Base-by-base conservation (phyloP, 306 rosid species). In the Fagus crenata region DNA sequence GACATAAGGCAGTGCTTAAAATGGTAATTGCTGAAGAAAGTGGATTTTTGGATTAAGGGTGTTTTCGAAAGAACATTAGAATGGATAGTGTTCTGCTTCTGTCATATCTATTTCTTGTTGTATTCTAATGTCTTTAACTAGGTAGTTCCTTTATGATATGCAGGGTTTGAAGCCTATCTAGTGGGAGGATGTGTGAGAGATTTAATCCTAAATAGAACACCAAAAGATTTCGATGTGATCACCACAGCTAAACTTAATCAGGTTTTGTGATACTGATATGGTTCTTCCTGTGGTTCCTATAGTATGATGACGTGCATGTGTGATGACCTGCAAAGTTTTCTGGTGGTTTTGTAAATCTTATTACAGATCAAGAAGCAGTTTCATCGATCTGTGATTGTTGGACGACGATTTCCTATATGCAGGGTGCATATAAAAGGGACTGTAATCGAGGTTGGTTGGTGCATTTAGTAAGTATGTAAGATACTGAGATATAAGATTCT, bases 101-200 rank as follows among this genome's bases (percentile, higher is more conserved):
- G 4, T 1, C 4, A 53, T 59, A 68, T 75, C 28, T 67, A 63
- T 22, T 22, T 13, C 67, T 3, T 68, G 36, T 72, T 75, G 71
- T 39, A 58, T 51, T 42, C 49, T 46, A 61, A 70, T 51, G 4
- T 64, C 60, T 18, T 33, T 84, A 58, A 68, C 71, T 76, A 73
- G 31, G 65, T 49, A 72, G 42, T 73, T 59, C 80, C 65, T 53
- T 79, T 80, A 39, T 46, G 46, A 49, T 36, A 41, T 84, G 71
- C 92, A 92, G 97, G 99, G 60, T 92, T 81, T 86, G 90, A 95
- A 67, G 84, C 97, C 78, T 95, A 90, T 83, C 85, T 95, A 71
- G 99, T 95, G 41, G 99, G 99, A 78, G 99, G 97, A 77, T 95
- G 99, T 75, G 99, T 95, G 75, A 89, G 99, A 80, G 99, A 95